These are phyloP conservation scores for Podila verticillata DNA, from an alignment of 192 early-diverging fungal species.

Conservation along the genomic window DNA sequence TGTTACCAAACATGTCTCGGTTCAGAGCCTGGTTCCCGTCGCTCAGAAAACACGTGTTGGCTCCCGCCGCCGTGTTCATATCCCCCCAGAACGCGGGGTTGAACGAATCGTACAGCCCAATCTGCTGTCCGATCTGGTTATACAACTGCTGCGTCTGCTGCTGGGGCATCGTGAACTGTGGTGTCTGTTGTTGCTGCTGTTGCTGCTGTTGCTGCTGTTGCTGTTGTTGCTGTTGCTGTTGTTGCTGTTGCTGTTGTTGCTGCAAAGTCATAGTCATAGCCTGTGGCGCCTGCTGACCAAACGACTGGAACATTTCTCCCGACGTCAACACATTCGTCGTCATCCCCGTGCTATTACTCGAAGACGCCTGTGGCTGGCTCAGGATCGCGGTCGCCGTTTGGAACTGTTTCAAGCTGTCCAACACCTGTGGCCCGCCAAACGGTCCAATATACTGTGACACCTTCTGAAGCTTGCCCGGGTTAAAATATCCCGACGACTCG, in stretches of 20 bases:
- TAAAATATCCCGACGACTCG: conserved; percentile 13
- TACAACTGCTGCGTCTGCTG: conserved; percentile 38
- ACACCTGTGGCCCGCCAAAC: conserved; percentile 46
- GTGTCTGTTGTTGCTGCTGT: conserved; percentile 5
- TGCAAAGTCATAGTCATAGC: conserved; percentile 6
- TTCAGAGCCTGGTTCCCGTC: conserved; percentile 21
- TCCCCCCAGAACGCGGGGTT: conserved; percentile 35
- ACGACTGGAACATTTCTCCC: conserved; percentile 13
- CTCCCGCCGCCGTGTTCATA: conserved; percentile 13
- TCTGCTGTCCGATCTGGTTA: conserved; percentile 40
- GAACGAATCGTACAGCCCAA: conserved; percentile 37
- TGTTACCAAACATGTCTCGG: neutral
- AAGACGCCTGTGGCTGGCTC: conserved; percentile 13
- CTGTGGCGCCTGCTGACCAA: conserved; percentile 4
- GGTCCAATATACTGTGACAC: conserved; percentile 51
- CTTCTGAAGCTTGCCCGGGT: conserved; percentile 46
- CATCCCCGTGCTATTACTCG: neutral
- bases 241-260: conserved; percentile 7
- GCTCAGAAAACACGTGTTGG: conserved; percentile 21
- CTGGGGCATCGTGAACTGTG: neutral
- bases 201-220: conserved; percentile 10
- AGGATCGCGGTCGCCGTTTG: conserved; percentile 42
- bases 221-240: conserved; percentile 14
- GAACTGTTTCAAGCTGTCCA: conserved; percentile 49
- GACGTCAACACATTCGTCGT: conserved; percentile 15